Conservation (phyloP, 768 basidiomycete genomes). For the Cystofilobasidium capitatum region DNA sequence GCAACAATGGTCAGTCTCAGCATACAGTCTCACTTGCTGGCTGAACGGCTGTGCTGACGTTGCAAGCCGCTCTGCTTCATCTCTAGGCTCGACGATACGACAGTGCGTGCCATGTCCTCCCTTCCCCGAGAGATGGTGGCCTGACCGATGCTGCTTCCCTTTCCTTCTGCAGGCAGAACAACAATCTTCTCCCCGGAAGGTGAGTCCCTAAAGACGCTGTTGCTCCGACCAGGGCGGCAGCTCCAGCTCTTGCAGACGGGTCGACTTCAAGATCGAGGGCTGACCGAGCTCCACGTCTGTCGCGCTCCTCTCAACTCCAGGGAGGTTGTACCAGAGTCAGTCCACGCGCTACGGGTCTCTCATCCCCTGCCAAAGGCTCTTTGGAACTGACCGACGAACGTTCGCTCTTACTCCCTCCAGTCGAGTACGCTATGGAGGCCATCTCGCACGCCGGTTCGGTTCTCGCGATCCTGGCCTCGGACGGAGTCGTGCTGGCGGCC, state of each 20-base stretch:
- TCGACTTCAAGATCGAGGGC: slow-evolving; percentile 4
- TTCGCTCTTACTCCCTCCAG: slow-evolving; percentile 41
- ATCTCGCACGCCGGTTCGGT: slow-evolving; percentile 94
- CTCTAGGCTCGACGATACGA: slow-evolving; percentile 83
- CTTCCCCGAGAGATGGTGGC: slow-evolving; percentile 8
- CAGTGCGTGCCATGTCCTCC: slow-evolving; percentile 51
- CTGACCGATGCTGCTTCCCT: not conserved
- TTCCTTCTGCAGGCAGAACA: slow-evolving; percentile 46
- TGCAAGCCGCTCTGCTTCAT: too few species aligned
- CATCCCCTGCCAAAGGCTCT: not conserved
- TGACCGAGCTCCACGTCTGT: slow-evolving; percentile 1
- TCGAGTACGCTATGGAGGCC: slow-evolving; percentile 99
- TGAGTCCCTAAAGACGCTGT: slow-evolving; percentile 27
- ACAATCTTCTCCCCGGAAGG: slow-evolving; percentile 98
- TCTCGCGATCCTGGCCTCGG: slow-evolving; percentile 79
- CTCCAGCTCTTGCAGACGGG: not conserved
- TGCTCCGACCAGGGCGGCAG: too few species aligned
- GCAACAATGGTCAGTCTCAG: too few species aligned
- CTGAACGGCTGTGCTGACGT: too few species aligned
- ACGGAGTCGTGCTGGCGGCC: slow-evolving; percentile 82
- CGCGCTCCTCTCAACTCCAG: slow-evolving; percentile 42
- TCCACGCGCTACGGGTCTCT: slow-evolving; percentile 19
- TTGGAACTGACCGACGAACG: not conserved
- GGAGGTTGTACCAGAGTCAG: slow-evolving; percentile 92
- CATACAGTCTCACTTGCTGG: too few species aligned